Evolutionary conservation across 306 rosid species (phyloP).

Genomic region (Pachyrhizus erosus): DNA sequence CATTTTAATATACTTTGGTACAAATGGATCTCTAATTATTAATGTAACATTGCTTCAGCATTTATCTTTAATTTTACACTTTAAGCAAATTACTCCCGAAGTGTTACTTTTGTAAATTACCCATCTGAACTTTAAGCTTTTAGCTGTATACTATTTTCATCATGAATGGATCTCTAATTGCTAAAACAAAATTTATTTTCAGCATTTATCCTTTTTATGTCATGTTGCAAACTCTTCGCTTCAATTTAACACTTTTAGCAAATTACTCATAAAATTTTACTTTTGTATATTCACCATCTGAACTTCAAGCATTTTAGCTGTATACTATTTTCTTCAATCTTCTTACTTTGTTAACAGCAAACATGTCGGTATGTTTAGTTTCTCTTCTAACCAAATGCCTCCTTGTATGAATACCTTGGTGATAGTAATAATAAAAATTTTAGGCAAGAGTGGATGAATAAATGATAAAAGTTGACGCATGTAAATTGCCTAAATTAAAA

Average conservation of each 20-base stretch:
- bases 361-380: not conserved
- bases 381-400: constrained; percentile 8
- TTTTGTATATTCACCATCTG: not conserved
- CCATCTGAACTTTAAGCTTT: not conserved
- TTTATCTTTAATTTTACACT: not conserved
- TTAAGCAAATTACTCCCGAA: not conserved
- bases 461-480: not conserved
- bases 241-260: not conserved
- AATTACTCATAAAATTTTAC: not conserved
- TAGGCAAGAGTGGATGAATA: not conserved
- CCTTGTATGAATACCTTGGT: not conserved
- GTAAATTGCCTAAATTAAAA: not conserved
- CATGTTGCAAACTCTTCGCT: not conserved
- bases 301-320: not conserved
- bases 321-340: not conserved
- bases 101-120: not conserved
- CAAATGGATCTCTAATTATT: constrained; percentile 4
- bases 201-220: not conserved
- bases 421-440: not conserved
- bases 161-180: not conserved
- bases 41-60: not conserved
- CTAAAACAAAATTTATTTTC: not conserved
- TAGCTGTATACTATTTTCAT: not conserved
- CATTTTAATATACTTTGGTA: not conserved
- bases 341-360: not conserved